Evolutionary conservation across 2,329 filamentous ascomycete genomes (phyloP), one percentile per base, ranked within the genome.

Genomic region (Mollisia scopiformis): DNA sequence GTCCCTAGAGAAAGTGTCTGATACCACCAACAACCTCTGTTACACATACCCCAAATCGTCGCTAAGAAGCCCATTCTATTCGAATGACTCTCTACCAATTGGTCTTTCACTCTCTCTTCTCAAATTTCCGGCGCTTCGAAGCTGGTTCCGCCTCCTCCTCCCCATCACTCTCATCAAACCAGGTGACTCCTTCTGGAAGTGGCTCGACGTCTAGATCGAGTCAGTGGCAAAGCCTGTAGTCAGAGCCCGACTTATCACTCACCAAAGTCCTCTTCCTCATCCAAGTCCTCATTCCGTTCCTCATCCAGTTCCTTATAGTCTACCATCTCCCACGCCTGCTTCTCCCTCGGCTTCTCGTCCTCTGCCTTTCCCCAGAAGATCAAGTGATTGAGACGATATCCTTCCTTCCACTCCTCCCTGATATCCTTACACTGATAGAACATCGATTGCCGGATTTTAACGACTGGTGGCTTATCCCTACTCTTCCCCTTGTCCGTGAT

Each of bases 121-220:
- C n/a, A n/a, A n/a, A n/a, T n/a, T n/a, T n/a, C n/a, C n/a, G 43
- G 21, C 43, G 11, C 11, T 27, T 21, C 6, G 27, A 3, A 19
- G 23, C 3, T 47, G 49, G 6, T 11, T 13, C 11, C n/a, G n/a
- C n/a, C 5, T 14, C 33, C 37, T 52, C 47, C 41, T 52, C 56
- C 3, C n/a, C 23, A n/a, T 58, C 49, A 21, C 37, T 58, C 35
- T 58, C 56, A 35, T 58, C 56, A 14, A 27, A 47, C 43, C 43
- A 47, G 11, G 11, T 28, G 21, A 47, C 11, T 47, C 43, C 43
- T 47, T 47, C 43, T 47, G 13, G 23, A 11, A 47, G 21, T 28
- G 21, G 43, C 6, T 47, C 23, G 23, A 47, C 14, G 43, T 11
- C 21, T 47, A 23, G 43, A 13, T 47, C 23, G 25, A 27, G 11